Evolutionary conservation across 2,329 filamentous ascomycete genomes (phyloP).

Genomic region (Xylaria sp.): DNA sequence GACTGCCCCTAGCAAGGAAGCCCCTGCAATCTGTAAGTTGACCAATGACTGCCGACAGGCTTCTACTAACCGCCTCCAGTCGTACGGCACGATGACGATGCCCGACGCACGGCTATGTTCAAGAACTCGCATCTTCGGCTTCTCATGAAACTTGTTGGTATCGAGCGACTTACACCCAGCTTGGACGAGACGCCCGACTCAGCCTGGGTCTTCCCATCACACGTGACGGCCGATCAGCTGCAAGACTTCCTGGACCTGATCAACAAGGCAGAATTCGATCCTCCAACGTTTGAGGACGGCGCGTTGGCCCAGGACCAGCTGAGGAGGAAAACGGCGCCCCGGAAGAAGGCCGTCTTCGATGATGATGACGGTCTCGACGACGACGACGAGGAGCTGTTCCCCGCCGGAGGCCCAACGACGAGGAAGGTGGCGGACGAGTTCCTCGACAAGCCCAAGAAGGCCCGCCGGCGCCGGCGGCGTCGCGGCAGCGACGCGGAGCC

Average conservation of each 20-base stretch:
- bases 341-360: constrained; percentile 66
- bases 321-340: constrained; percentile 65
- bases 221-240: constrained; percentile 65
- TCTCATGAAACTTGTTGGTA: constrained; percentile 75
- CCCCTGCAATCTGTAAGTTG: constrained; percentile 58
- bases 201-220: constrained; percentile 75
- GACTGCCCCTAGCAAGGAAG: constrained; percentile 38
- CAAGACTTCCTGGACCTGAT: constrained; percentile 72
- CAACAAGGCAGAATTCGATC: constrained; percentile 76
- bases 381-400: constrained; percentile 67
- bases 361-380: constrained; percentile 68
- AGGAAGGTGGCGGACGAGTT: constrained; percentile 55
- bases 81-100: constrained; percentile 66
- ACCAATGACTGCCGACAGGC: neutral
- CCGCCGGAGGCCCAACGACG: constrained; percentile 65
- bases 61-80: constrained; percentile 45
- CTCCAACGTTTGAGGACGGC: constrained; percentile 76
- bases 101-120: constrained; percentile 75
- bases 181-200: constrained; percentile 74
- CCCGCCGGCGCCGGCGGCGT: constrained; percentile 56
- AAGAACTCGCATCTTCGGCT: constrained; percentile 87
- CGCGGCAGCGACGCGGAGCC: constrained; percentile 48
- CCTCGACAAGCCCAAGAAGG: constrained; percentile 61
- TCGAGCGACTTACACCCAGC: constrained; percentile 59
- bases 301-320: constrained; percentile 76